A percentile compares a stretch with the other conserved stretches of the same genome.
Conservation (phyloP, 2,329 filamentous ascomycete genomes). For the Calonectria crousiana region DNA sequence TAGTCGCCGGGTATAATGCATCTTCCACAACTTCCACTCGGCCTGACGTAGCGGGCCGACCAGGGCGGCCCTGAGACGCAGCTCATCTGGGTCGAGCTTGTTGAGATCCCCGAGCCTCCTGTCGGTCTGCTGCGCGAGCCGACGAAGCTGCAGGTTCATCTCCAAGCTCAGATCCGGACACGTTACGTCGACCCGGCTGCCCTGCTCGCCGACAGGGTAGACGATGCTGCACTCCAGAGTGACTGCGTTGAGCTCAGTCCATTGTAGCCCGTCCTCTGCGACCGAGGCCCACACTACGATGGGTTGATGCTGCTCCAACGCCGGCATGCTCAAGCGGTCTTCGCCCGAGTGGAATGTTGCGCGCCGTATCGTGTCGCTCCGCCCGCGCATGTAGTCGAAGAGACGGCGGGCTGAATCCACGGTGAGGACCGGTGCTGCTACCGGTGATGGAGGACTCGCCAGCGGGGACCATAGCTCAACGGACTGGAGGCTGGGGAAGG, state of each 20-base stretch:
- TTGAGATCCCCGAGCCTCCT: neutral
- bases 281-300: neutral
- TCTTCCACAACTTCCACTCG: neutral
- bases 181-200: neutral
- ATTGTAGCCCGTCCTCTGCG: neutral
- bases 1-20: neutral
- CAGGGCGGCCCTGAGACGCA: neutral
- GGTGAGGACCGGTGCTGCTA: conserved; percentile 6
- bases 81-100: neutral
- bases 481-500: conserved; percentile 17
- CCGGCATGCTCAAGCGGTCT: too few relatives aligned
- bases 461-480: conserved; percentile 24
- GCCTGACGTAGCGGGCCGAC: neutral
- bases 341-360: conserved; percentile 18
- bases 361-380: conserved; percentile 9
- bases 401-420: conserved; percentile 7
- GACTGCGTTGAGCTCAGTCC: neutral
- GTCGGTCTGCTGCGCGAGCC: neutral
- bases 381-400: conserved; percentile 13
- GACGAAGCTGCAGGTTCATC: neutral
- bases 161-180: neutral
- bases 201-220: neutral
- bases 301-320: neutral
- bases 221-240: neutral
- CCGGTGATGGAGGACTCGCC: neutral